Evolutionary conservation across 805 yeast genomes (phyloP).

Genomic region (Metschnikowia noctiluminum): DNA sequence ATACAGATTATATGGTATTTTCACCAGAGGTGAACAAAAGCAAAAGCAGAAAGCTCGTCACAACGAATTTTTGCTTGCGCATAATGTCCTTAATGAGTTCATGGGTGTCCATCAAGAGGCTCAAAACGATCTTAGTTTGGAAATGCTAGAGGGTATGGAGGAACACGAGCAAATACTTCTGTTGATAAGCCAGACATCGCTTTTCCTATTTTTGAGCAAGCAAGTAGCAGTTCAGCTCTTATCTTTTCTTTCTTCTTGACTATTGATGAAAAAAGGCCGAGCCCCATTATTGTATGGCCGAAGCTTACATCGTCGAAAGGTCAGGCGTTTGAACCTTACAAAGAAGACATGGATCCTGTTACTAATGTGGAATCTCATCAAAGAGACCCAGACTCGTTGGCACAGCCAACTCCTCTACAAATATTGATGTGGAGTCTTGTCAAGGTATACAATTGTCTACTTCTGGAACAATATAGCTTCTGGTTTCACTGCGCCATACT

Average conservation of each 20-base stretch:
- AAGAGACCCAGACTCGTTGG: conserved; percentile 29
- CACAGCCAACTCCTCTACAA: conserved; percentile 24
- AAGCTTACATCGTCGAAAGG: too few species aligned
- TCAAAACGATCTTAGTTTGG: conserved; percentile 6
- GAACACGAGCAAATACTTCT: conserved; percentile 26
- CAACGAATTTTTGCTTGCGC: conserved; percentile 13
- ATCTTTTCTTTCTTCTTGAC: conserved; percentile 18
- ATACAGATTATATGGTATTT: conserved; percentile 21
- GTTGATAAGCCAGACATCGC: conserved; percentile 24
- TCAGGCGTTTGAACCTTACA: neutral
- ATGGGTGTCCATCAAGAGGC: conserved; percentile 6
- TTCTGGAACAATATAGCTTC: conserved; percentile 26
- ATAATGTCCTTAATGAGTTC: conserved; percentile 8
- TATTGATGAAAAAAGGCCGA: conserved; percentile 23
- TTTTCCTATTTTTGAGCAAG: conserved; percentile 21
- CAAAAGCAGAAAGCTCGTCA: conserved; percentile 17
- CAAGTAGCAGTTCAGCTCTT: conserved; percentile 15
- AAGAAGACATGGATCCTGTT: neutral
- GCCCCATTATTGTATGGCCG: conserved; percentile 17
- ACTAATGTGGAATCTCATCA: neutral
- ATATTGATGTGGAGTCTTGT: conserved; percentile 16
- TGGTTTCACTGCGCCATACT: conserved; percentile 27
- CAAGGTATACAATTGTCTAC: conserved; percentile 17
- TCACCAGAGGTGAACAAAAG: conserved; percentile 10
- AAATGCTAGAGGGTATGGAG: conserved; percentile 3